Percentiles rank a stretch among this genome's conserved stretches.
Conservation (phyloP, 192 early-diverging fungal genomes). For the Diversispora epigaea region DNA sequence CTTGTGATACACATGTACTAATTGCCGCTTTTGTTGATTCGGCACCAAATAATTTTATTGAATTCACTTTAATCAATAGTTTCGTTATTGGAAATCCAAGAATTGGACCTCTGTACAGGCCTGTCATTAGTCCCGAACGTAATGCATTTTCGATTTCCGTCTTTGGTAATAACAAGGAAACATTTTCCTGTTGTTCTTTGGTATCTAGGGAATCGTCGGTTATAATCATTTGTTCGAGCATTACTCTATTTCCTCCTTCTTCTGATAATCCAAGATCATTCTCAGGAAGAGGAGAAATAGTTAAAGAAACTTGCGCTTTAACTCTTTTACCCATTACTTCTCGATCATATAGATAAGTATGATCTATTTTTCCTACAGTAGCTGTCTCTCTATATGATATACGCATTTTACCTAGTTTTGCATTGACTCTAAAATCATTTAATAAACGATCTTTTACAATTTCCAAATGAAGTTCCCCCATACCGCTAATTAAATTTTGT, state of each 20-base stretch:
- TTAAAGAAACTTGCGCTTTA: conserved; percentile 57
- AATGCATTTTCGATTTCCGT: conserved; percentile 49
- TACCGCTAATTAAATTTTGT: conserved; percentile 85
- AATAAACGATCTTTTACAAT: conserved; percentile 81
- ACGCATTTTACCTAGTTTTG: conserved; percentile 79
- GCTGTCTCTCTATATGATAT: conserved; percentile 85
- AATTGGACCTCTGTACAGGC: conserved; percentile 72
- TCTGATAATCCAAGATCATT: conserved; percentile 35
- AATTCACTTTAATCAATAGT: conserved; percentile 51
- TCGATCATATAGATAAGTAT: conserved; percentile 58
- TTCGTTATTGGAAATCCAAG: conserved; percentile 76
- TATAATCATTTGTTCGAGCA: conserved; percentile 22
- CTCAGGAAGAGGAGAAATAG: conserved; percentile 51
- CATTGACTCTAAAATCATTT: conserved; percentile 75
- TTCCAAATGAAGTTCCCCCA: conserved; percentile 87
- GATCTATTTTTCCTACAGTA: conserved; percentile 35
- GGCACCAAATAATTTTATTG: conserved; percentile 55
- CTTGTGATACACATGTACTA: conserved; percentile 62
- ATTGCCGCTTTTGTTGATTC: conserved; percentile 62
- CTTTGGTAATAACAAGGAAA: conserved; percentile 20
- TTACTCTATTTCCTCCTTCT: conserved; percentile 47
- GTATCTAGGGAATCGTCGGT: conserved; percentile 31
- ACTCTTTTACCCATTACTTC: conserved; percentile 70
- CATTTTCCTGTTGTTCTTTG: conserved; percentile 22
- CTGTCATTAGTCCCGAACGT: conserved; percentile 63